A percentile compares a stretch with the other conserved stretches of the same genome.
phyloP scores from a whole-genome alignment of 1,284 basidiomycete genomes.

The Erythrobasidium hasegawianum region DNA sequence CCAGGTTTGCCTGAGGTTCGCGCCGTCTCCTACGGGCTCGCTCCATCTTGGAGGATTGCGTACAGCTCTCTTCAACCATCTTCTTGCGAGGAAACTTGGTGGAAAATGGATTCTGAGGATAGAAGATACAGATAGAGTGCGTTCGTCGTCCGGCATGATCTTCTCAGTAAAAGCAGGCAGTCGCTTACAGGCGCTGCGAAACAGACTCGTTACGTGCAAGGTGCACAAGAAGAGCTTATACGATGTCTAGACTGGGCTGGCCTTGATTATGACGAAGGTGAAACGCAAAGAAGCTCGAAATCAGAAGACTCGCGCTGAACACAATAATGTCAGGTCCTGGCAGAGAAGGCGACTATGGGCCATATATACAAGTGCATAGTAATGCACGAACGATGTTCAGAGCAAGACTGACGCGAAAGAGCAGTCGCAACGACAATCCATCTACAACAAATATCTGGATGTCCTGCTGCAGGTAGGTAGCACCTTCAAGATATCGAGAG shows the following conservation, averaged over 20 bases:
- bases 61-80: constrained; percentile 89
- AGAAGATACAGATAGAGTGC: constrained; percentile 87
- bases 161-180: not conserved
- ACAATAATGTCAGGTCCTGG: constrained; percentile 62
- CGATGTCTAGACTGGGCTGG: constrained; percentile 86
- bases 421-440: constrained; percentile 79
- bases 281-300: constrained; percentile 3
- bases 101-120: constrained; percentile 88
- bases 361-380: constrained; percentile 71
- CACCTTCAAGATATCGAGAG: constrained; percentile 38
- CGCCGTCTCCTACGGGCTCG: constrained; percentile 91
- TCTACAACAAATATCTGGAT: constrained; percentile 71
- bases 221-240: constrained; percentile 75
- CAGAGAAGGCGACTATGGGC: constrained; percentile 65
- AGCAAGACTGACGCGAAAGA: constrained; percentile 23
- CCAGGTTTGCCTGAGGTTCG: constrained; percentile 69
- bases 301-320: constrained; percentile 4
- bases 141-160: too few relatives aligned
- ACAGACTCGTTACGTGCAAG: constrained; percentile 73
- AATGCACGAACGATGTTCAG: not conserved
- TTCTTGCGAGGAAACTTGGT: constrained; percentile 72
- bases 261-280: constrained; percentile 84
- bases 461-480: constrained; percentile 65
- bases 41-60: constrained; percentile 91
- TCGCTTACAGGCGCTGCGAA: not conserved